Conservation (phyloP, 163 green algal genomes). For the Trebouxia gelatinosa region DNA sequence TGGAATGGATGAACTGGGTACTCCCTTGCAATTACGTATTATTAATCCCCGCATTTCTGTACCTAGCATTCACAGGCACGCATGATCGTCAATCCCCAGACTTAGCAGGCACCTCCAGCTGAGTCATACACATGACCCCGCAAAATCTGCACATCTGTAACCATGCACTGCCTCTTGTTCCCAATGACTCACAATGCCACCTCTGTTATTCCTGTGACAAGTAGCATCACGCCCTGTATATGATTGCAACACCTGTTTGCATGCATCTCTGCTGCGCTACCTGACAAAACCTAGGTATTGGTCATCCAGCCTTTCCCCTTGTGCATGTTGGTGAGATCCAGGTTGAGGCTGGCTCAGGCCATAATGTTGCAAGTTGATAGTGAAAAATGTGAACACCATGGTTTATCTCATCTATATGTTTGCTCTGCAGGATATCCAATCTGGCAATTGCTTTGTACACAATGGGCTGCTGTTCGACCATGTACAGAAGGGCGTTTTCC, state of each 20-base stretch:
- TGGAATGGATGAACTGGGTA: too few relatives aligned
- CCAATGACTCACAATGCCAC: too few relatives aligned
- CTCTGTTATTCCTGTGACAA: too few relatives aligned
- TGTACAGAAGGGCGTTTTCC: slow-evolving; percentile 70
- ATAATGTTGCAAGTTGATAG: not conserved
- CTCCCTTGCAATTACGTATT: too few relatives aligned
- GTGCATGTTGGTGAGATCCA: not conserved
- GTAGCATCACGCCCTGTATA: too few relatives aligned
- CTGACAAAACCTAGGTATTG: not conserved
- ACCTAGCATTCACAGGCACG: too few relatives aligned
- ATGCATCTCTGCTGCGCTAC: not conserved
- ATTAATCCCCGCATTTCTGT: not conserved
- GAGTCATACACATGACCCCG: too few relatives aligned
- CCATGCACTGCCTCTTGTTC: too few relatives aligned
- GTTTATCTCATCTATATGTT: not conserved
- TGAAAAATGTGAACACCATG: not conserved
- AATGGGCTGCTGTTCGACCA: slow-evolving; percentile 74
- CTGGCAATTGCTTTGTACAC: slow-evolving; percentile 71
- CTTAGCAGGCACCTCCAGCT: too few relatives aligned
- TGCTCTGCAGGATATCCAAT: slow-evolving; percentile 54
- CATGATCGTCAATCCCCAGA: too few relatives aligned
- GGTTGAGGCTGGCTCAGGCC: not conserved
- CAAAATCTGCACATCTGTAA: too few relatives aligned
- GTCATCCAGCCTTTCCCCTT: not conserved
- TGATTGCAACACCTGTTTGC: not conserved